Evolutionary conservation across 164 flowering plant species (phyloP).

Genomic region (Vitis labrusca): DNA sequence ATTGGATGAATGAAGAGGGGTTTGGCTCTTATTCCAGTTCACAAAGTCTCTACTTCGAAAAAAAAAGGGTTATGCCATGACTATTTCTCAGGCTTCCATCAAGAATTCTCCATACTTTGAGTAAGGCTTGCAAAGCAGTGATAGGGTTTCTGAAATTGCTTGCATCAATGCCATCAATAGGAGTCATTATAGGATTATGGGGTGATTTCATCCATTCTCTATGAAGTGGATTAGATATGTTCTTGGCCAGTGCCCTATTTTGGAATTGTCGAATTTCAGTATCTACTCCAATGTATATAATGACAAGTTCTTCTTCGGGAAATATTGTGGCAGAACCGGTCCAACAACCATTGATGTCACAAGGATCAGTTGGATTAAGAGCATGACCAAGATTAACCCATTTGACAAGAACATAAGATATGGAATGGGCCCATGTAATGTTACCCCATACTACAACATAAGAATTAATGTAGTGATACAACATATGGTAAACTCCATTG

Average conservation of each 20-base stretch:
- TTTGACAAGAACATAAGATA: slow-evolving; percentile 40
- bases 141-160: slow-evolving; percentile 32
- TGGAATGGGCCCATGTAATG: slow-evolving; percentile 51
- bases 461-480: slow-evolving; percentile 54
- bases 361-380: slow-evolving; percentile 29
- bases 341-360: slow-evolving; percentile 40
- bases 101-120: slow-evolving; percentile 23
- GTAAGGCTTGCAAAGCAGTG: slow-evolving; percentile 29
- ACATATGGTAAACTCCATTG: slow-evolving; percentile 52
- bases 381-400: slow-evolving; percentile 35
- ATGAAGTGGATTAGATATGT: slow-evolving; percentile 42
- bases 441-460: slow-evolving; percentile 31
- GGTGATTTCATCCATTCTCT: slow-evolving; percentile 39
- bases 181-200: slow-evolving; percentile 36
- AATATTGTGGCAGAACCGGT: slow-evolving; percentile 50
- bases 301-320: slow-evolving; percentile 28
- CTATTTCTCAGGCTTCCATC: slow-evolving; percentile 16
- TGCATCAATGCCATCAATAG: slow-evolving; percentile 11
- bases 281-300: slow-evolving; percentile 42
- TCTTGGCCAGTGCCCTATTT: slow-evolving; percentile 38
- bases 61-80: slow-evolving; percentile 18
- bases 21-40: slow-evolving; percentile 11
- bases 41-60: slow-evolving; percentile 25
- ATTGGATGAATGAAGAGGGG: slow-evolving; percentile 19
- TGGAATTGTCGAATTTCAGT: slow-evolving; percentile 27